Evolutionary conservation across 148 eudicot genomes (phyloP), one percentile per base, ranked within the genome.

Genomic region (Camellia lanceoleosa): DNA sequence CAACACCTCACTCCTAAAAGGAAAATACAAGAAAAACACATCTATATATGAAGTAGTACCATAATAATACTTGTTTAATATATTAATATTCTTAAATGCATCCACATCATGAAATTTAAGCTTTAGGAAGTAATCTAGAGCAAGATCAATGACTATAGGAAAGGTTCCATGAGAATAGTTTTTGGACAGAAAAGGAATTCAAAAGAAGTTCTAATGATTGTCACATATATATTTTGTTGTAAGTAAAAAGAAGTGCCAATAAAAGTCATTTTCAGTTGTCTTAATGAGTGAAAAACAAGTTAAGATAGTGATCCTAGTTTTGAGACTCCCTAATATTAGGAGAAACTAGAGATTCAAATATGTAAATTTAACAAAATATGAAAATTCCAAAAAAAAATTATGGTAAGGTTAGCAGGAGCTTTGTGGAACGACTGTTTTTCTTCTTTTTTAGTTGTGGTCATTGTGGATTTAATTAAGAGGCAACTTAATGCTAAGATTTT

Each of bases 391-490:
- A 56, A 56, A 56, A 56, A 8, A 14, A 13, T 8, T 8, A 7
- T 4, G 51, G 7, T 47, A 47, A 23, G 30, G 30, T 23, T 23
- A 23, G 30, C 30, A 23, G 30, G 30, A 23, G 30, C 30, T 23
- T 23, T 23, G 30, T 23, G 51, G 51, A 4, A 47, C 51, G 7
- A 47, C 51, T 23, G 30, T 23, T 23, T 23, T 23, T 56, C 23
- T 68, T 68, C 44, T 71, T 47, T 20, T 13, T 0, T 19, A 71
- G 13, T 71, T 71, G 56, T 19, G 19, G n/a, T 7, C 8, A 54
- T 73, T 73, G 18, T n/a, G 59, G 61, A 54, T 20, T 16, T 71
- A 49, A 47, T 56, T 54, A 73, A 73, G 61, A n/a, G 38, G 44
- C 1, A n/a, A 73, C n/a, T 19, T 10, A 0, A 54, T 54, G 10